Evolutionary conservation across 441 rosid species (phyloP), one percentile per base, ranked within the genome.

Genomic region (Syzygium malaccense): DNA sequence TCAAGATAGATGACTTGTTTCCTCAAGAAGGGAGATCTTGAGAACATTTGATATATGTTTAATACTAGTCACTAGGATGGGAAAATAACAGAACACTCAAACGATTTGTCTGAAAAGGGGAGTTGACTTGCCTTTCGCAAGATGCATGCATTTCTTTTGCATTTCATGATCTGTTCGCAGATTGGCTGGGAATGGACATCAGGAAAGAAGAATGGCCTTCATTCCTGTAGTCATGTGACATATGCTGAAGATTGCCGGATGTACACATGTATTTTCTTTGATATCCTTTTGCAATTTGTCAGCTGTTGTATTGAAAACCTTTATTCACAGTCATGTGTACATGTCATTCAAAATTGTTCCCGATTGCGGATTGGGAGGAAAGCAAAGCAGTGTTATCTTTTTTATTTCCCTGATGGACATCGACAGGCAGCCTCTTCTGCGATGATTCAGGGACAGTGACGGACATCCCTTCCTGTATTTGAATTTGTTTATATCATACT

Each of bases 1-100:
- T 89, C 91, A 89, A 90, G 90, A 58, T 37, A 56, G 90, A 55
- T 79, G 56, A 45, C 28, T n/a, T 30, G 71, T 45, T 37, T 17
- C 32, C 30, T 12, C 33, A 18, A 78, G 53, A 56, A 56, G 58
- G 86, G 86, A 55, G n/a, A 30, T 64, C 66, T 32, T 28, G 33
- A 30, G n/a, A 14, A 87, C 60, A n/a, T 86, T 48, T 75, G 23
- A 75, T 75, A n/a, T 14, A 75, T 75, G 83, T 41, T 75, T 75
- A 41, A n/a, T 23, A 41, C 83, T 75, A 75, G 83, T 26, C 2
- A 25, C 49, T 18, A 41, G 85, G 33, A 75, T 51, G n/a, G 37
- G 45, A 60, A 75, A 85, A 86, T 86, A 86, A 86, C 28, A 86
- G 87, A 18, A 55, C 45, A 56, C 87, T 20, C 25, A n/a, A 86